phyloP scores from a whole-genome alignment of 2,329 filamentous ascomycete species.

The Ophiostoma ips region DNA sequence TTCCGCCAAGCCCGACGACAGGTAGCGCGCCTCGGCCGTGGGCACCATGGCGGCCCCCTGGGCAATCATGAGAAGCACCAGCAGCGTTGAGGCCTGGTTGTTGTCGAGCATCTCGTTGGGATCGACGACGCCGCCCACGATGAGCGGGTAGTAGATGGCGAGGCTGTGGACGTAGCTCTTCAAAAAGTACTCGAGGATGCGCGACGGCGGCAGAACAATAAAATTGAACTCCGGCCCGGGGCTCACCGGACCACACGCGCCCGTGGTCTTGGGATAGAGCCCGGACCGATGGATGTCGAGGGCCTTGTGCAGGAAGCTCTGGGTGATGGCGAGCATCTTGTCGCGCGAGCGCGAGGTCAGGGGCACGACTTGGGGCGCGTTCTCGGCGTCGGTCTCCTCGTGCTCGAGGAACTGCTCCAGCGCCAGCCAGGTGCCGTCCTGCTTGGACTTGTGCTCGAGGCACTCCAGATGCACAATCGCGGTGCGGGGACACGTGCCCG shows the following conservation, averaged over 20 bases:
- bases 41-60: slow-evolving; percentile 55
- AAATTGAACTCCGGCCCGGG: slow-evolving; percentile 37
- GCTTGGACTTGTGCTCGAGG: slow-evolving; percentile 34
- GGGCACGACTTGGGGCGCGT: slow-evolving; percentile 29
- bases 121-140: slow-evolving; percentile 45
- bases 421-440: slow-evolving; percentile 32
- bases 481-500: slow-evolving; percentile 32
- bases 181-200: slow-evolving; percentile 54
- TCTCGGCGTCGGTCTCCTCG: slow-evolving; percentile 20
- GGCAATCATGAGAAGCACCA: slow-evolving; percentile 58
- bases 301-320: slow-evolving; percentile 56
- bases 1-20: slow-evolving; percentile 54
- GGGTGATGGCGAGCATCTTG: slow-evolving; percentile 57
- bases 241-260: slow-evolving; percentile 28
- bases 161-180: slow-evolving; percentile 52
- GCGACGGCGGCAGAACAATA: slow-evolving; percentile 49
- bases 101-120: slow-evolving; percentile 54
- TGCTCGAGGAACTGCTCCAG: slow-evolving; percentile 29
- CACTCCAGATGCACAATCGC: slow-evolving; percentile 38
- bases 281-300: slow-evolving; percentile 51
- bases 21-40: slow-evolving; percentile 47
- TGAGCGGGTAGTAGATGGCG: slow-evolving; percentile 51
- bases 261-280: slow-evolving; percentile 14
- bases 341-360: slow-evolving; percentile 42
- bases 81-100: slow-evolving; percentile 49